Conservation (phyloP, 2,329 filamentous ascomycete genomes). For the Mycogone perniciosa region DNA sequence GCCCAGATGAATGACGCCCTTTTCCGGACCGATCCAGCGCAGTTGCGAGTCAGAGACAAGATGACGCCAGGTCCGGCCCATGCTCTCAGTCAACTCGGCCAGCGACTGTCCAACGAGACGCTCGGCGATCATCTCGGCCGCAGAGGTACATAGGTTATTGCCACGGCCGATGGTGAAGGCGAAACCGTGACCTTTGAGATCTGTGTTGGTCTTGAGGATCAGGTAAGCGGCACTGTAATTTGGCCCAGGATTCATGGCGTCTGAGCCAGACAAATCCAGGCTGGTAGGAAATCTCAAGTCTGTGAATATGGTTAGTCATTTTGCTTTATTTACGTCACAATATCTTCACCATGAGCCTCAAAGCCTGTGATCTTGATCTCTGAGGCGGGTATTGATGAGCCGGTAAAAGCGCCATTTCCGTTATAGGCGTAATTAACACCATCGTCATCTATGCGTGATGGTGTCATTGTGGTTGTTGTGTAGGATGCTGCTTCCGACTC, state of each 20-base stretch:
- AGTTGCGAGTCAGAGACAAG: constrained; percentile 84
- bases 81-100: constrained; percentile 68
- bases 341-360: constrained; percentile 57
- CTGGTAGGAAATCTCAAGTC: constrained; percentile 85
- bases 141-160: constrained; percentile 86
- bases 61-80: constrained; percentile 85
- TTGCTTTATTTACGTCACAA: neutral
- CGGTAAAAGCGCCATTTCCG: neutral
- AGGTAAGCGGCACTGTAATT: constrained; percentile 95
- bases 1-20: constrained; percentile 88
- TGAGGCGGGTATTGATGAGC: neutral
- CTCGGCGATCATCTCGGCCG: constrained; percentile 68
- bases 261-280: constrained; percentile 90
- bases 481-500: neutral
- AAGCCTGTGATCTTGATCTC: constrained; percentile 68
- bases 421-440: neutral
- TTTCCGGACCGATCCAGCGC: constrained; percentile 90
- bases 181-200: constrained; percentile 69
- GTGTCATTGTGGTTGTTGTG: constrained; percentile 4
- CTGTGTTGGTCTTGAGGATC: constrained; percentile 74
- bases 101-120: constrained; percentile 71
- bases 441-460: constrained; percentile 5
- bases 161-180: constrained; percentile 83
- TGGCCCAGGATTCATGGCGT: constrained; percentile 92
- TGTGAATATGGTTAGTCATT: constrained; percentile 24